A percentile compares a stretch with the other conserved stretches of the same genome.
Conservation (phyloP, 768 basidiomycete species). For the Podaxis pistillaris region DNA sequence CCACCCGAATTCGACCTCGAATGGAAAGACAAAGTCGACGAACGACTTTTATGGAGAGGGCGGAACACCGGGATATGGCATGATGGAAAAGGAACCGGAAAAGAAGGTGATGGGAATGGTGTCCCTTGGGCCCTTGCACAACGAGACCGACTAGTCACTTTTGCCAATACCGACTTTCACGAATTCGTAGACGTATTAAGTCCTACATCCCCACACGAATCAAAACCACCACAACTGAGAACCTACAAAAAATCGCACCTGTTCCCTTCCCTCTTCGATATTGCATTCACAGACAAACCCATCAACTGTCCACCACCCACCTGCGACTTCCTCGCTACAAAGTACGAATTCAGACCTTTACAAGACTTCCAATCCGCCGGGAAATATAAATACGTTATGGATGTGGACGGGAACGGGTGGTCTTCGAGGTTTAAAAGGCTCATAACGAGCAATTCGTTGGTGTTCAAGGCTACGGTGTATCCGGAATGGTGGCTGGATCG, state of each 20-base stretch:
- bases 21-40: slow-evolving; percentile 60
- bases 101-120: slow-evolving; percentile 38
- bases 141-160: slow-evolving; percentile 39
- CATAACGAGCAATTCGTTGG: slow-evolving; percentile 53
- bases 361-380: slow-evolving; percentile 48
- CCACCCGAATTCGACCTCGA: slow-evolving; percentile 39
- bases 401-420: slow-evolving; percentile 64
- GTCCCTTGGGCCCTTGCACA: slow-evolving; percentile 29
- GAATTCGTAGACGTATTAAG: background rate
- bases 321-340: slow-evolving; percentile 42
- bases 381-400: slow-evolving; percentile 58
- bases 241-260: background rate
- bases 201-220: background rate
- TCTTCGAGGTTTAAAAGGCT: slow-evolving; percentile 60
- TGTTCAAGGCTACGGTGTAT: slow-evolving; percentile 65
- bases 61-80: slow-evolving; percentile 67
- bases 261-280: slow-evolving; percentile 51
- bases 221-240: background rate
- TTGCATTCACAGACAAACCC: slow-evolving; percentile 48
- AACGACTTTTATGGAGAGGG: slow-evolving; percentile 67
- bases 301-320: slow-evolving; percentile 36
- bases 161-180: slow-evolving; percentile 22
- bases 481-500: slow-evolving; percentile 65
- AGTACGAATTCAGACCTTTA: slow-evolving; percentile 49
- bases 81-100: slow-evolving; percentile 15